These are phyloP conservation scores for Ophiostoma ulmi DNA, from an alignment of 2,329 filamentous ascomycete species.

Conservation along the genomic window DNA sequence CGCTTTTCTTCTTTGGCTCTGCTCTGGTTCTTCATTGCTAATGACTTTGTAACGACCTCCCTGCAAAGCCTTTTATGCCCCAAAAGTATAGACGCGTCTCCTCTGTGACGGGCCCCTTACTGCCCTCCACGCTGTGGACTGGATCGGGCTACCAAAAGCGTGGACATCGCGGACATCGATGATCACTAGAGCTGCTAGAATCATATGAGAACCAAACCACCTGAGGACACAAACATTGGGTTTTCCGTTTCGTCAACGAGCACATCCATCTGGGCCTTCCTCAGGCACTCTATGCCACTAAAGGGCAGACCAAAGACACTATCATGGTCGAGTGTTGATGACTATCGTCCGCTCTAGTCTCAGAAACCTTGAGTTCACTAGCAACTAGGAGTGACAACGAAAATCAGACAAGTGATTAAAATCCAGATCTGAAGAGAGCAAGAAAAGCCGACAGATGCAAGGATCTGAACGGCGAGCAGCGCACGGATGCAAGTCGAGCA, in stretches of 20 bases:
- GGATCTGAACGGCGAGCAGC: background rate
- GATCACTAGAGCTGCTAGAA: background rate
- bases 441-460: background rate
- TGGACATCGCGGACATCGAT: background rate
- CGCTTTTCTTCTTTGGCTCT: background rate
- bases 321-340: background rate
- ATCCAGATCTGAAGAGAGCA: background rate
- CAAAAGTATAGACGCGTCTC: slow-evolving; percentile 2
- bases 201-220: background rate
- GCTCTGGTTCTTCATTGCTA: background rate
- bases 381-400: background rate
- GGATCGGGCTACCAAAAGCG: background rate
- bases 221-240: background rate
- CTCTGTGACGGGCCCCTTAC: background rate
- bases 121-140: background rate
- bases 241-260: background rate
- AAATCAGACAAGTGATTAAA: too few species aligned
- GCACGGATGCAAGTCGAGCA: slow-evolving; percentile 3
- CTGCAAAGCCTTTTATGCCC: background rate
- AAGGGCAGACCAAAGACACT: background rate
- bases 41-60: background rate
- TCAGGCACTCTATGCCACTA: background rate
- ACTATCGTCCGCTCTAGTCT: background rate
- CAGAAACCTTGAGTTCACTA: background rate
- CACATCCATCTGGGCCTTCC: background rate